phyloP scores from a whole-genome alignment of 331 rosid species.

The Pyracantha coccinea region DNA sequence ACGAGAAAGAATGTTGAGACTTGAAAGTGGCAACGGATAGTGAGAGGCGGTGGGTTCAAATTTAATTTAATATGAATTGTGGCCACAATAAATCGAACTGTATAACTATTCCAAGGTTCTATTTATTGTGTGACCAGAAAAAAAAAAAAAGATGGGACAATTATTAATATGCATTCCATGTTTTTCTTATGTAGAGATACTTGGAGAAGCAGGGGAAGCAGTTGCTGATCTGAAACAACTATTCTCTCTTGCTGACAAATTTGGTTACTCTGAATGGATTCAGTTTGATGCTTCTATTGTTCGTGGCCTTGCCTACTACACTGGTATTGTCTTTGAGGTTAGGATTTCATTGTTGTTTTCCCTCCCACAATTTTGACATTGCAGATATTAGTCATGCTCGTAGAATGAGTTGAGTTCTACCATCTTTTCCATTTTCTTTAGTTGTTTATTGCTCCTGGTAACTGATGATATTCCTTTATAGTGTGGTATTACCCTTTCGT shows the following conservation, averaged over 20 bases:
- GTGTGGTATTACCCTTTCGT: background rate
- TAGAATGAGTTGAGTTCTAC: background rate
- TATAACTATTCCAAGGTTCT: background rate
- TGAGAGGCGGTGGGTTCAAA: background rate
- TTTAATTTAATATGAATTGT: background rate
- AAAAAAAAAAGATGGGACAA: background rate
- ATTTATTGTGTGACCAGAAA: background rate
- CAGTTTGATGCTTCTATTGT: constrained; percentile 94
- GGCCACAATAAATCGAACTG: background rate
- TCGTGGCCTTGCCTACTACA: constrained; percentile 97
- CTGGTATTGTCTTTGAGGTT: constrained; percentile 95
- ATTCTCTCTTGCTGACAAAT: constrained; percentile 82
- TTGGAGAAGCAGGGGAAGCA: constrained; percentile 74
- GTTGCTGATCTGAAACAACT: constrained; percentile 75
- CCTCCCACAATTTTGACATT: background rate
- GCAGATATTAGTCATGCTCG: background rate
- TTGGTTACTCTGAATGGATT: constrained; percentile 91
- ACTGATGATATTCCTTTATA: background rate
- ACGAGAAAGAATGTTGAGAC: background rate
- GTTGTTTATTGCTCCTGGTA: background rate
- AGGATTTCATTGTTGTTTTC: constrained; percentile 20
- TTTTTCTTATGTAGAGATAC: constrained; percentile 49
- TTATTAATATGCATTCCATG: background rate
- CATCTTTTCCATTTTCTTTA: background rate
- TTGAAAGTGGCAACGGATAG: background rate